Evolutionary conservation across 2,329 filamentous ascomycete species (phyloP).

Genomic region (Exophiala sp.): DNA sequence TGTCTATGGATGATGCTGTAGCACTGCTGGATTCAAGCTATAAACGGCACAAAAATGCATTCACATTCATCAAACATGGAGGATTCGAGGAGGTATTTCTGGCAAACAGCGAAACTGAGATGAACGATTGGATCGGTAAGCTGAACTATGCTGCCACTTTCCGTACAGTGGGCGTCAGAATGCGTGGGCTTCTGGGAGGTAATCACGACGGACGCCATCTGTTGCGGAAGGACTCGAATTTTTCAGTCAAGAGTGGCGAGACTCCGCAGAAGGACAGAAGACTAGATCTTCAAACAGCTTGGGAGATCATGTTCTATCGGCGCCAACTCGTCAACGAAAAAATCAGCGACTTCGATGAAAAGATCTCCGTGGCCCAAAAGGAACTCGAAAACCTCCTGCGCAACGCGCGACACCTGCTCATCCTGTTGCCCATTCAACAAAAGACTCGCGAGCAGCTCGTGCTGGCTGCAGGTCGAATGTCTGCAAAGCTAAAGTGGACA

Average conservation of each 20-base stretch:
- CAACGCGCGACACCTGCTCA: constrained; percentile 84
- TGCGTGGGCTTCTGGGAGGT: constrained; percentile 80
- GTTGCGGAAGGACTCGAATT: constrained; percentile 61
- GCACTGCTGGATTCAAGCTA: constrained; percentile 82
- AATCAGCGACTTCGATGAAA: constrained; percentile 78
- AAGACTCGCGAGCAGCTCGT: constrained; percentile 83
- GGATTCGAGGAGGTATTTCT: constrained; percentile 86
- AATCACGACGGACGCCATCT: constrained; percentile 77
- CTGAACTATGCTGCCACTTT: constrained; percentile 96
- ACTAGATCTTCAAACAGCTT: constrained; percentile 70
- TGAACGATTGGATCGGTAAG: constrained; percentile 95
- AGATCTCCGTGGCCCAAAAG: constrained; percentile 67
- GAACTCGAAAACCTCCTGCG: constrained; percentile 78
- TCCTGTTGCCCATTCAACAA: constrained; percentile 85
- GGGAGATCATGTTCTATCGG: constrained; percentile 79
- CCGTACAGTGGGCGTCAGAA: constrained; percentile 82
- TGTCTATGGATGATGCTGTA: constrained; percentile 91
- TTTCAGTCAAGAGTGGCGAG: constrained; percentile 59
- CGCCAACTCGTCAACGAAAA: constrained; percentile 78
- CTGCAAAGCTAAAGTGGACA: constrained; percentile 90
- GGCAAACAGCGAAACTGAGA: constrained; percentile 82
- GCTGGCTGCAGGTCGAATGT: constrained; percentile 76
- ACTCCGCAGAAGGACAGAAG: constrained; percentile 37
- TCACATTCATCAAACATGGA: constrained; percentile 82
- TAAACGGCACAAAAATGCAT: constrained; percentile 90